phyloP scores from a whole-genome alignment of 306 rosid genomes.

The Glycyrrhiza uralensis region DNA sequence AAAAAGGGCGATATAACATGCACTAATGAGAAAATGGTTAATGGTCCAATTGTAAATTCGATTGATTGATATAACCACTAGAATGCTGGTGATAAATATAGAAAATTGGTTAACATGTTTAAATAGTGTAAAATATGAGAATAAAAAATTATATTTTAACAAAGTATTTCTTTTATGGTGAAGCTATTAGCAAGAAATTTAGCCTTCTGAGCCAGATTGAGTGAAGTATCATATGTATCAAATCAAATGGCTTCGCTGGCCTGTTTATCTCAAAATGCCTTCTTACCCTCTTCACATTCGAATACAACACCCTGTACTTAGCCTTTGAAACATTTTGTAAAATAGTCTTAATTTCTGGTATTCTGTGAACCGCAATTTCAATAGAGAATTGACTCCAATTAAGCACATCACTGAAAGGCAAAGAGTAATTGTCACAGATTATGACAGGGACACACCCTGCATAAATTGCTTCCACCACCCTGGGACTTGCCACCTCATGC shows the following conservation, averaged over 20 bases:
- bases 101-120: no score
- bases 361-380: slow-evolving; percentile 40
- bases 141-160: no score
- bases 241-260: slow-evolving; percentile 71
- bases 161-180: no score
- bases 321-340: slow-evolving; percentile 41
- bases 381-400: slow-evolving; percentile 67
- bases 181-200: slow-evolving; percentile 18
- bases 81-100: no score
- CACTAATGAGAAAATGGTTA: no score
- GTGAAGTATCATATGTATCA: slow-evolving; percentile 74
- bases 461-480: slow-evolving; percentile 70
- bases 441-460: slow-evolving; percentile 79
- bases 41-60: no score
- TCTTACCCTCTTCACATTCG: slow-evolving; percentile 38
- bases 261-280: slow-evolving; percentile 65
- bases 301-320: slow-evolving; percentile 44
- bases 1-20: no score
- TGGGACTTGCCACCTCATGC: slow-evolving; percentile 85
- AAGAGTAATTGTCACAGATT: slow-evolving; percentile 48
- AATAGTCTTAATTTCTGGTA: slow-evolving; percentile 57
- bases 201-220: slow-evolving; percentile 72
- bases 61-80: no score
- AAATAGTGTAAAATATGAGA: no score
- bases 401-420: slow-evolving; percentile 78